Evolutionary conservation across 768 basidiomycete genomes (phyloP), one percentile per base, ranked within the genome.

Genomic region (Hysterangium stoloniferum): DNA sequence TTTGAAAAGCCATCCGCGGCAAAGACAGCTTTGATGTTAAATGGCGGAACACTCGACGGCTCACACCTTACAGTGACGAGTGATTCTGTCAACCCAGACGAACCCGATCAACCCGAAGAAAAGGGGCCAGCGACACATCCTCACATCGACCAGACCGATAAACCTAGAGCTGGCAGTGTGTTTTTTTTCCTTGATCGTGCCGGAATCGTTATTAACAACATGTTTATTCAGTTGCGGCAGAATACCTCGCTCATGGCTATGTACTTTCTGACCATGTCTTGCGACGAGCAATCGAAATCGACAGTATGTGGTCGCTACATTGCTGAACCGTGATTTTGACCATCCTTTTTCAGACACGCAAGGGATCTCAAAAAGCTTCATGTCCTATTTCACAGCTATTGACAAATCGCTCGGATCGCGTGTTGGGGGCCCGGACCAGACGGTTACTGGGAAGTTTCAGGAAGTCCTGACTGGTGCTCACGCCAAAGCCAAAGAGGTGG

Each of bases 211-310:
- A 32, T 50, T 17, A 59, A 17, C 34, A 22, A 31, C 33, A 13
- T 4, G 35, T 3, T 1, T 25, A 54, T 52, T 54, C 62, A 80
- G 90, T 96, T 60, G 86, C 87, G 24, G 94, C 95, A 25, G 95
- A 97, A 65, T 91, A 94, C 66, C 78, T 99, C 38, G 91, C 95
- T 1, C 81, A 79, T 61, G 96, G 95, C 1, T 97, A 98, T 68
- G 60, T 61, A 45, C 75, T 98, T 24, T 80, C 82, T 15, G 94
- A 98, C 62, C 62, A 72, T 42, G 76, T 93, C 57, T 72, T 98
- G 40, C 73, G 85, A 57, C 77, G 77, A 43, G 85, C 89, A 41
- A 89, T 91, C 57, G 85, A 89, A 31, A 69, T 87, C n/a, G 86
- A 89, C 61, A 68, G 82, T 84, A 55, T 53, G 37, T 31, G 1